Evolutionary conservation across 2,329 filamentous ascomycete species (phyloP), one percentile per base, ranked within the genome.

Genomic region (Lasiodiplodia citricola): DNA sequence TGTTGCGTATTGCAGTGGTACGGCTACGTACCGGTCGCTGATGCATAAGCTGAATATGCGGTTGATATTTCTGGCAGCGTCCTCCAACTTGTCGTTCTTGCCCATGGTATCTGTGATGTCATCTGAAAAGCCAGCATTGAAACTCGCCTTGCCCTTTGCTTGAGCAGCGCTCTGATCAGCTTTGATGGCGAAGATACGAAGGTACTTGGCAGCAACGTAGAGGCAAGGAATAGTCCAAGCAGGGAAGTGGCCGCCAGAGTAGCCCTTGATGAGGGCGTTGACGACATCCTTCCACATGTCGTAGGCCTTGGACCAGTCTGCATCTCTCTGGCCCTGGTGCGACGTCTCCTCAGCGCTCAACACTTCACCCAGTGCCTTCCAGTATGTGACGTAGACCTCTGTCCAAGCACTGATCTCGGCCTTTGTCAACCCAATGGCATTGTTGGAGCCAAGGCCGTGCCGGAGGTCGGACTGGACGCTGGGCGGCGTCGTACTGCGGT

Each of bases 191-290:
- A 97, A 96, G 54, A 91, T 83, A 70, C 96, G 87, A 69, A 99
- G 81, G 77, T 96, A 94, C 80, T 93, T 97, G 67, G 94, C 94
- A 28, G 91, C 90, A 65, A 92, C 87, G 76, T 98, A 98, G 50
- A 99, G 85, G 76, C 92, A 94, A 3, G 96, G 94, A 64, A 99
- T 89, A 0, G 94, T 96, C 95, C 96, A 99, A 38, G 93, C 91
- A 72, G 93, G 90, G 74, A 98, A 93, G 2, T 88, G 87, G 67
- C 86, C 84, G 72, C 87, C 91, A 44, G 90, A 91, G 78, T 97
- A 97, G 38, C 93, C 94, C 72, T 93, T 88, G 69, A 94, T 90
- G 50, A 98, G 84, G 58, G 86, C 84, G 71, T 91, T 92, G 56
- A 92, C 88, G 70, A 98, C 77, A 51, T 97, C 92, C 76, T 93